Evolutionary conservation across 164 flowering plant genomes (phyloP).

Genomic region (Berberis thunbergii): DNA sequence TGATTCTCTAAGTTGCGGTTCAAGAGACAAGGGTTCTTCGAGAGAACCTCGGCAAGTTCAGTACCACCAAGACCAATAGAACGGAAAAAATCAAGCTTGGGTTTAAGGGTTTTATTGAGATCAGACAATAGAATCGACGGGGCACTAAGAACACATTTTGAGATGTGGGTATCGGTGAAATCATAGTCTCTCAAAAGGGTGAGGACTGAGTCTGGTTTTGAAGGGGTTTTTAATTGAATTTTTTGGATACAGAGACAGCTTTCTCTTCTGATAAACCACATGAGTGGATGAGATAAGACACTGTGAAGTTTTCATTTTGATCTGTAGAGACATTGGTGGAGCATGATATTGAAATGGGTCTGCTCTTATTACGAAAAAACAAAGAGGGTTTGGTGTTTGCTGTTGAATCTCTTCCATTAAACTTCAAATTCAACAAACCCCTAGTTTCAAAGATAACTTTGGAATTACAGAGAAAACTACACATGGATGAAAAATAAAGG

Average conservation of each 20-base stretch:
- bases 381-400: no score
- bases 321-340: no score
- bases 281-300: conserved; percentile 17
- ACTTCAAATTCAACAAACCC: no score
- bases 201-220: conserved; percentile 9
- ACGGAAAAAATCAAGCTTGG: not conserved
- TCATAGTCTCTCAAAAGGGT: conserved; percentile 6
- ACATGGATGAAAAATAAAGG: no score
- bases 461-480: no score
- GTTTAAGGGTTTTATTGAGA: not conserved
- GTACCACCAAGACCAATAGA: not conserved
- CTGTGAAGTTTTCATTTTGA: not conserved
- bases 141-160: not conserved
- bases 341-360: no score
- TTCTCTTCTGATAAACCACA: conserved; percentile 13
- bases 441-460: no score
- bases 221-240: conserved; percentile 1
- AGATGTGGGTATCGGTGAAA: conserved; percentile 9
- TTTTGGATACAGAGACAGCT: conserved; percentile 16
- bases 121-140: not conserved
- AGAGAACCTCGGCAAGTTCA: conserved; percentile 1
- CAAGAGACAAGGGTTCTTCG: not conserved
- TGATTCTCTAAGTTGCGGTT: not conserved
- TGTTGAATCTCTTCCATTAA: no score
- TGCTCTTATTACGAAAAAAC: no score